Percentiles rank a stretch among this genome's conserved stretches.
These are phyloP conservation scores for Cytospora schulzeri DNA, from an alignment of 2,329 filamentous ascomycete genomes.

Conservation along the genomic window DNA sequence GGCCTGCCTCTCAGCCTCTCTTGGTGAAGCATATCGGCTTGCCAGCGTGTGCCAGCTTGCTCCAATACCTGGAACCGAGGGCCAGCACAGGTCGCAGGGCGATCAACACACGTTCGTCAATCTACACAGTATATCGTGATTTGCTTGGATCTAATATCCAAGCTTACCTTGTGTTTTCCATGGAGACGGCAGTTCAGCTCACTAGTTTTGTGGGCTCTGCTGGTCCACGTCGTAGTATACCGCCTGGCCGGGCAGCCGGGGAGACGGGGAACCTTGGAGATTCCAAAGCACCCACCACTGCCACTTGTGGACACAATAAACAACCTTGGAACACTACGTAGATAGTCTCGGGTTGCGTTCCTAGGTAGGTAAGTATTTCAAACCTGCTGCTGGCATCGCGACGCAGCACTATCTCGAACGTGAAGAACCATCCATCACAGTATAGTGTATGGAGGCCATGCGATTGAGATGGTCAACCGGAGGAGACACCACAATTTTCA, in stretches of 20 bases:
- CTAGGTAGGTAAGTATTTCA: no score
- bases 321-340: no score
- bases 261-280: neutral
- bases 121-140: neutral
- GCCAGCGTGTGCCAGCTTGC: neutral
- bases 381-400: neutral
- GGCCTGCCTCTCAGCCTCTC: neutral
- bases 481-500: no score
- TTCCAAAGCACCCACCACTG: neutral
- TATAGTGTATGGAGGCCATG: neutral
- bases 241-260: neutral
- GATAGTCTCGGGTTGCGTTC: no score
- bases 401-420: neutral
- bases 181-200: neutral
- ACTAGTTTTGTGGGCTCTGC: constrained; percentile 12
- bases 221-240: neutral
- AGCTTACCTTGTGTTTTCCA: constrained; percentile 3
- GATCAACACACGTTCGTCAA: constrained; percentile 8
- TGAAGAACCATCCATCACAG: neutral
- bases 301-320: neutral
- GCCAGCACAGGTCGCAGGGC: constrained; percentile 15
- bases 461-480: neutral
- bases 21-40: neutral
- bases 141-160: constrained; percentile 15
- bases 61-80: neutral